phyloP scores from a whole-genome alignment of 352 stramenopile genomes.

The Phytophthora hybrid region DNA sequence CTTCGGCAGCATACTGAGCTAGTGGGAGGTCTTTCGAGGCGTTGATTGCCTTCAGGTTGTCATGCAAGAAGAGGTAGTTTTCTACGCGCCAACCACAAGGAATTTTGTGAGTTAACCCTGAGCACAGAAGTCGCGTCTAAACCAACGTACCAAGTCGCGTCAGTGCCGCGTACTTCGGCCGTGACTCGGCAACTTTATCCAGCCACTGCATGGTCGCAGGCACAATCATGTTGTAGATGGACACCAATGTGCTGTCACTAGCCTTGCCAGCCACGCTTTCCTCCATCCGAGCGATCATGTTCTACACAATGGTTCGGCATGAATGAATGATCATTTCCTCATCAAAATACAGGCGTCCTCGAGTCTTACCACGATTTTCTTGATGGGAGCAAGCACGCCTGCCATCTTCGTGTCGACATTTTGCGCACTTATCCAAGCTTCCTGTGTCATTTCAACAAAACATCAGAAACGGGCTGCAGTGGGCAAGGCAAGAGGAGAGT shows the following conservation, averaged over 20 bases:
- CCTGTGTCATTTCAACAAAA: conserved; percentile 33
- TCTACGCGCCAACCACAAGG: conserved; percentile 33
- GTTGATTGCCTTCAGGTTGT: conserved; percentile 62
- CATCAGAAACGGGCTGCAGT: background rate
- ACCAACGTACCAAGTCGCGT: conserved; percentile 57
- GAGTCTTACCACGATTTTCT: conserved; percentile 64
- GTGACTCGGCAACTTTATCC: conserved; percentile 68
- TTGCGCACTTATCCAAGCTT: conserved; percentile 72
- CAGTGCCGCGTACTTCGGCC: conserved; percentile 74
- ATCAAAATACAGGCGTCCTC: background rate
- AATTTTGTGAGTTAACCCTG: background rate
- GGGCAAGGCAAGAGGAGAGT: background rate
- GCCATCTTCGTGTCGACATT: conserved; percentile 78
- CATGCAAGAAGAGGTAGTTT: conserved; percentile 75
- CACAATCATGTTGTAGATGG: conserved; percentile 75
- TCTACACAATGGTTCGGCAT: conserved; percentile 28
- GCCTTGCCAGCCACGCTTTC: conserved; percentile 68
- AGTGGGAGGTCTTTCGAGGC: conserved; percentile 53
- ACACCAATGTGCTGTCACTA: conserved; percentile 62
- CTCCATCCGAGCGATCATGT: conserved; percentile 67
- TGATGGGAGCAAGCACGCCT: conserved; percentile 67
- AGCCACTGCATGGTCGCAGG: conserved; percentile 75
- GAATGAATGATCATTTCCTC: background rate
- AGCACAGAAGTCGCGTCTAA: background rate
- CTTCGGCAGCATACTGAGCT: conserved; percentile 57